These are phyloP conservation scores for Scheffersomyces coipomensis DNA, from an alignment of 805 yeast genomes.

Conservation along the genomic window DNA sequence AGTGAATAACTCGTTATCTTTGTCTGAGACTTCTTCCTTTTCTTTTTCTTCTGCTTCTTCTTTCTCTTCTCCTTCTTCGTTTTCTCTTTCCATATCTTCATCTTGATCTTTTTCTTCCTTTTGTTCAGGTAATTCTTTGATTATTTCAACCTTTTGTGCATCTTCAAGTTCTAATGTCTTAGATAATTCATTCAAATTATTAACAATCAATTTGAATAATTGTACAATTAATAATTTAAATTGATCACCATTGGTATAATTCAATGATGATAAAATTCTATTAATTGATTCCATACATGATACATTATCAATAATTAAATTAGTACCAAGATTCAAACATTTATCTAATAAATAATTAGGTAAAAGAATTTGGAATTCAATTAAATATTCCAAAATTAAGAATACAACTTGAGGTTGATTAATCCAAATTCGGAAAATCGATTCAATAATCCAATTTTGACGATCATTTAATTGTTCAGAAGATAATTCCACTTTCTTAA, in stretches of 20 bases:
- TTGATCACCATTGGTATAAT: neutral
- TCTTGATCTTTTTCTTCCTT: conserved; percentile 21
- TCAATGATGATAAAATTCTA: conserved; percentile 24
- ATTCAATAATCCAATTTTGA: conserved; percentile 37
- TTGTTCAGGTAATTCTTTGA: conserved; percentile 24
- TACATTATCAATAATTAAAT: conserved; percentile 38
- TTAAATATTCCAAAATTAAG: conserved; percentile 40
- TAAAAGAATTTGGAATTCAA: conserved; percentile 35
- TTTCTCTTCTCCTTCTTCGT: too few relatives aligned
- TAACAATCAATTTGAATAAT: conserved; percentile 23
- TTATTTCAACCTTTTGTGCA: conserved; percentile 19
- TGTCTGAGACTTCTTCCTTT: too few relatives aligned
- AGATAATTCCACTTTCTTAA: conserved; percentile 24
- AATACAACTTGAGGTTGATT: conserved; percentile 46
- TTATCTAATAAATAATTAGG: conserved; percentile 25
- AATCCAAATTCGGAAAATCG: conserved; percentile 41
- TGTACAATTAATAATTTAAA: conserved; percentile 7
- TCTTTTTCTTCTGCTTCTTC: too few relatives aligned
- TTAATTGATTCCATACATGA: conserved; percentile 44
- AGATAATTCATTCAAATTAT: conserved; percentile 27
- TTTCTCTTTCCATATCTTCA: too few relatives aligned
- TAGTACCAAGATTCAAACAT: conserved; percentile 22
- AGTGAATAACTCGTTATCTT: too few relatives aligned
- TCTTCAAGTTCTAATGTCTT: conserved; percentile 10
- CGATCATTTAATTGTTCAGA: conserved; percentile 21